phyloP scores from a whole-genome alignment of 164 flowering plant species.

The Pachysandra terminalis region DNA sequence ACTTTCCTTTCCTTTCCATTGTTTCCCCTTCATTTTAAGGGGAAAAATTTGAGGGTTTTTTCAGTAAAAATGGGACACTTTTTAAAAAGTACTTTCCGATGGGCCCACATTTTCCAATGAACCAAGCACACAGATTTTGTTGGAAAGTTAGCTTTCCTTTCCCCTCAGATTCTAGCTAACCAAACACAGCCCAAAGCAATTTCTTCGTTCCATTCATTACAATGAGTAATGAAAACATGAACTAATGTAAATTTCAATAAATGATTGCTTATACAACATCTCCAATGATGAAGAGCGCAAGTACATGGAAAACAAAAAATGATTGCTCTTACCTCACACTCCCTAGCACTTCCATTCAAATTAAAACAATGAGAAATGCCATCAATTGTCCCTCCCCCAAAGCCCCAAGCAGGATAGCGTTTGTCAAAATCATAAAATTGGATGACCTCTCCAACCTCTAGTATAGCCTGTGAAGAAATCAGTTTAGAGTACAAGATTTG shows the following conservation, averaged over 20 bases:
- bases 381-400: conserved; percentile 62
- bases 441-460: conserved; percentile 68
- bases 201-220: too few species aligned
- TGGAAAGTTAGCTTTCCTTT: too few species aligned
- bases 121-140: too few species aligned
- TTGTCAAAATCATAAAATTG: conserved; percentile 89
- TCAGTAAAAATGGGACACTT: too few species aligned
- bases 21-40: too few species aligned
- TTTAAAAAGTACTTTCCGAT: too few species aligned
- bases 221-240: neutral
- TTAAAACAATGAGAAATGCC: conserved; percentile 89
- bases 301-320: neutral
- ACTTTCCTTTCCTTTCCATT: too few species aligned
- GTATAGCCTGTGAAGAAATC: conserved; percentile 58
- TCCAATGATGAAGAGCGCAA: neutral
- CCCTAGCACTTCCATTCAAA: conserved; percentile 51
- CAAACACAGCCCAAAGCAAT: too few species aligned
- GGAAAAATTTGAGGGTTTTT: too few species aligned
- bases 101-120: too few species aligned
- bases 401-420: conserved; percentile 90
- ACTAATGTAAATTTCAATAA: too few species aligned
- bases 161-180: too few species aligned
- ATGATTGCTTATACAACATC: neutral
- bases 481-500: neutral
- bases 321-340: conserved; percentile 47